These are phyloP conservation scores for Skeletonema costatum DNA, from an alignment of 108 stramenopile genomes.

Conservation along the genomic window DNA sequence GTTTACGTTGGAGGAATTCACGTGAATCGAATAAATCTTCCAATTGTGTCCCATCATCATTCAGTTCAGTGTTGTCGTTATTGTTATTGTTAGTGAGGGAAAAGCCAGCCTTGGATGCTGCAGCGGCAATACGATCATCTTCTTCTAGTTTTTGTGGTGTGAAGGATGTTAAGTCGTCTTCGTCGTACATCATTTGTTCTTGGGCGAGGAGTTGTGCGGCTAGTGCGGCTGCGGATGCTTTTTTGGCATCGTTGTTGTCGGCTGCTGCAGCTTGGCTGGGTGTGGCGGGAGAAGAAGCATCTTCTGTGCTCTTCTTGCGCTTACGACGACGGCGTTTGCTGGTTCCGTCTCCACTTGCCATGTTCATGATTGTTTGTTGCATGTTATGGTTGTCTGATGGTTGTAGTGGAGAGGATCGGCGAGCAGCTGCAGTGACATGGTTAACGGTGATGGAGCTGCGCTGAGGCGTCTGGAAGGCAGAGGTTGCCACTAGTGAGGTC, in stretches of 20 bases:
- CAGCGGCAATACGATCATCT: constrained; percentile 37
- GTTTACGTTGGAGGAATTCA: constrained; percentile 45
- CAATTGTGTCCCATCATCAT: neutral
- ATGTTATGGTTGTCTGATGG: neutral
- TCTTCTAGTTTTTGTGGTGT: constrained; percentile 28
- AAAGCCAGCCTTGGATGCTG: constrained; percentile 32
- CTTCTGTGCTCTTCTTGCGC: constrained; percentile 24
- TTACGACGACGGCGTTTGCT: constrained; percentile 44
- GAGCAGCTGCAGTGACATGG: neutral
- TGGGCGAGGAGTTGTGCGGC: constrained; percentile 32
- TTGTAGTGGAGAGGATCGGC: neutral
- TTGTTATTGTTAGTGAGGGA: constrained; percentile 1
- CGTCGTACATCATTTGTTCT: constrained; percentile 45
- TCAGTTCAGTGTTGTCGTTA: neutral
- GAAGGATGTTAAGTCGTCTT: constrained; percentile 33
- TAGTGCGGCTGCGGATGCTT: constrained; percentile 19
- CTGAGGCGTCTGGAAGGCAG: neutral
- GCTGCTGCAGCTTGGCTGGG: constrained; percentile 7
- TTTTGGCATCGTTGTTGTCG: neutral
- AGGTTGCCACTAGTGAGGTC: neutral
- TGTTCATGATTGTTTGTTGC: neutral
- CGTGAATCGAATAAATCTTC: constrained; percentile 38
- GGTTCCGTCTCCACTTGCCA: constrained; percentile 5
- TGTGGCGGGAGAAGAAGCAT: neutral
- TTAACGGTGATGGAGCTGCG: neutral